Evolutionary conservation across 805 yeast genomes (phyloP), one percentile per base, ranked within the genome.

Genomic region (Jamesozyma spencerorum): DNA sequence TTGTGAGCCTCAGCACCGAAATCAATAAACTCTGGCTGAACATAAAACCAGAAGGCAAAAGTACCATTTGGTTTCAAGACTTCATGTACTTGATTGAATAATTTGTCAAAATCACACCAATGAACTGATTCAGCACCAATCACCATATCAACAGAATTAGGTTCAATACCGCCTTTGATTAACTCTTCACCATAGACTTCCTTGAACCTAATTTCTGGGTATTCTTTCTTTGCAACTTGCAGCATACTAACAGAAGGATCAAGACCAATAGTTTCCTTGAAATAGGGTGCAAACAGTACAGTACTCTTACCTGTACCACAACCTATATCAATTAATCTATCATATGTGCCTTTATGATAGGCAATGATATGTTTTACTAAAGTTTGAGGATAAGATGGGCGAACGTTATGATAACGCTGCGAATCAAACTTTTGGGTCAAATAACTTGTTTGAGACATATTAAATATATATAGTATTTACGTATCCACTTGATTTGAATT

Each of bases 81-180:
- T 13, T 73, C 55, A 15, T 64, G 61, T 5, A 75, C 70, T 46
- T 75, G 76, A 11, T 59, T 50, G 51, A 76, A 76, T 51, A 75
- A 77, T 28, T 49, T 49, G 1, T 62, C 68, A 43, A 72, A 75
- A 42, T 78, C 67, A 37, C 81, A 70, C 90, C 92, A 84, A 57
- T 84, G 94, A n/a, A 74, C 71, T 34, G 83, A 77, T 55, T 85
- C 86, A 0, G 88, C 90, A 18, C 77, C 77, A 3, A 78, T 66
- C 10, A 81, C 65, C 45, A 81, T 43, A 53, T 81, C 88, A 3
- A 75, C 67, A 0, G 71, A 57, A 8, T 53, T 55, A 5, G 41
- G 46, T 5, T 57, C 41, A 19, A 48, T 42, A 8, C 38, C 39
- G 28, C 29, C 18, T 5, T 31, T 36, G 22, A 27, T 17, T 18